Evolutionary conservation across 2,329 filamentous ascomycete species (phyloP).

Genomic region (Drechslera avenae): DNA sequence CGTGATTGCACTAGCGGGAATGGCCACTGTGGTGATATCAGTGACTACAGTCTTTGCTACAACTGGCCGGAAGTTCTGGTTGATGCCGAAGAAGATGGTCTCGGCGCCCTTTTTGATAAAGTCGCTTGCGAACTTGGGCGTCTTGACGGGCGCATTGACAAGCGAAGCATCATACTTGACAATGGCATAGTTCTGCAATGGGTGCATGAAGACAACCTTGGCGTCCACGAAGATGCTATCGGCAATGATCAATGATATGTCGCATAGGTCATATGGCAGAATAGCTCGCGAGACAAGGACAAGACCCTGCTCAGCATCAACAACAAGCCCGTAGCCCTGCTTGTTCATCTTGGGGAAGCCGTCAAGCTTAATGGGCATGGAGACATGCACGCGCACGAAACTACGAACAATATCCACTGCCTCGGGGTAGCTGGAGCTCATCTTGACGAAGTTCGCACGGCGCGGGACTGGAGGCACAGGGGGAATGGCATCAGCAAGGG

Average conservation of each 20-base stretch:
- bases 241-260: constrained; percentile 94
- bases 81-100: constrained; percentile 98
- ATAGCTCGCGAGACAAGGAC: constrained; percentile 94
- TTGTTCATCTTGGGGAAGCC: constrained; percentile 96
- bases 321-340: constrained; percentile 95
- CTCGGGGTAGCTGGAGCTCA: constrained; percentile 84
- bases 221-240: constrained; percentile 94
- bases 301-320: constrained; percentile 93
- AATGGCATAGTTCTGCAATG: constrained; percentile 94
- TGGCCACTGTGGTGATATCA: constrained; percentile 95
- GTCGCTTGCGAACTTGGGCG: constrained; percentile 79
- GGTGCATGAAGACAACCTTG: constrained; percentile 94
- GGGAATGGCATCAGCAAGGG: constrained; percentile 80
- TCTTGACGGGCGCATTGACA: constrained; percentile 92
- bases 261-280: constrained; percentile 94
- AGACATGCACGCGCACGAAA: constrained; percentile 91
- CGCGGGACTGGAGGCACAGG: constrained; percentile 72
- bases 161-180: constrained; percentile 92
- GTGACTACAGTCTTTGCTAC: constrained; percentile 94
- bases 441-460: constrained; percentile 87
- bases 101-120: constrained; percentile 90
- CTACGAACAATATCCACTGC: constrained; percentile 94
- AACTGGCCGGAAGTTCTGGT: constrained; percentile 90
- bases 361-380: constrained; percentile 94
- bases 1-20: constrained; percentile 89